These are phyloP conservation scores for Meira miltonrushii DNA, from an alignment of 1,284 basidiomycete genomes.

Conservation along the genomic window DNA sequence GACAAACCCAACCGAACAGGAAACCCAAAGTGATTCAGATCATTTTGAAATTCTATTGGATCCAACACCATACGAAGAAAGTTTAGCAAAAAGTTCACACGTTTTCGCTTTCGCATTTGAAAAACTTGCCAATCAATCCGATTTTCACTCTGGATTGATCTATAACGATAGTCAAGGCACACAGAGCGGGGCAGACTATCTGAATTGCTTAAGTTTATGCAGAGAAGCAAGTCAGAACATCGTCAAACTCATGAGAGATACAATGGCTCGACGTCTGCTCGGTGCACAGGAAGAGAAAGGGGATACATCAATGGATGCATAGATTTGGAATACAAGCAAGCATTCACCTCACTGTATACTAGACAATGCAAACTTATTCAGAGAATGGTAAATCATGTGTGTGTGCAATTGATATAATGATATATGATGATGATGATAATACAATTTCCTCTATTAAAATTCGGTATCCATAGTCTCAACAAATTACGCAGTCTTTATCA, in stretches of 20 bases:
- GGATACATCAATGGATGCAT: not conserved
- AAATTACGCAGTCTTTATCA: constrained; percentile 17
- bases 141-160: not conserved
- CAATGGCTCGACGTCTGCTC: not conserved
- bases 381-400: not conserved
- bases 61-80: constrained; percentile 11
- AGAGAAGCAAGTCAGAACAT: constrained; percentile 3
- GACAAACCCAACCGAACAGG: not conserved
- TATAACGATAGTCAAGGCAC: constrained; percentile 3
- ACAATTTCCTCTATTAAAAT: not conserved
- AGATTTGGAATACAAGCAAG: not conserved
- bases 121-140: not conserved
- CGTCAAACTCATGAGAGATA: not conserved
- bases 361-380: not conserved
- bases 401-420: not conserved
- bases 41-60: constrained; percentile 7
- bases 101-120: constrained; percentile 13
- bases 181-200: not conserved
- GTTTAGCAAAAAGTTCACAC: not conserved
- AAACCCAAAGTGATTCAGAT: not conserved
- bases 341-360: not conserved
- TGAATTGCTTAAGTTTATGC: not conserved
- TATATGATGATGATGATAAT: constrained; percentile 1
- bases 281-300: too few species aligned
- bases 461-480: not conserved